These are phyloP conservation scores for Fusarium scirpi DNA, from an alignment of 2,329 filamentous ascomycete genomes.

Conservation along the genomic window DNA sequence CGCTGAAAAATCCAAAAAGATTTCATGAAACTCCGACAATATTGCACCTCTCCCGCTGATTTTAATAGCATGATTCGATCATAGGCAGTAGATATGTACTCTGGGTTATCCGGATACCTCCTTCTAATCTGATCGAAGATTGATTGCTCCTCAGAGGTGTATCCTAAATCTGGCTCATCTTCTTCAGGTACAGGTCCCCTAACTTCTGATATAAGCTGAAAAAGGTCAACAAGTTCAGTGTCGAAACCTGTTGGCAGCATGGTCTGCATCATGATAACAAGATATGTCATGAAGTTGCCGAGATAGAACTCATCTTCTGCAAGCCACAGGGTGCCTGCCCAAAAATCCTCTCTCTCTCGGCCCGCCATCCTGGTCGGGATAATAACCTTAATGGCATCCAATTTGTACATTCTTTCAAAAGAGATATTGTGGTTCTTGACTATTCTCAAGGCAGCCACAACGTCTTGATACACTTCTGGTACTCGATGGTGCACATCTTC, in stretches of 20 bases:
- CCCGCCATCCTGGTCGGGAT: not conserved
- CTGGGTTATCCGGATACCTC: too few species aligned
- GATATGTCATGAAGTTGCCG: not conserved
- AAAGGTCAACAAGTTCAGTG: too few species aligned
- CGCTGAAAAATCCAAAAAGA: accelerated
- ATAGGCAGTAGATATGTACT: too few species aligned
- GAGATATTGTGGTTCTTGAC: accelerated
- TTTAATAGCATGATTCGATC: too few species aligned
- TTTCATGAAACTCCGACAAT: too few species aligned
- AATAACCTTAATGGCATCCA: not conserved
- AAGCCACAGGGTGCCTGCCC: accelerated
- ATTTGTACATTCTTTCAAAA: accelerated
- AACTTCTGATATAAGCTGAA: not conserved
- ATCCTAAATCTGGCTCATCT: too few species aligned
- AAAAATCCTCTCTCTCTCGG: accelerated
- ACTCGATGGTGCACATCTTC: not conserved
- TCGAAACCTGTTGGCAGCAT: accelerated
- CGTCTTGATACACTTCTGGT: accelerated
- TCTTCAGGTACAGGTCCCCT: accelerated
- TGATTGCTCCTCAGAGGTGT: too few species aligned
- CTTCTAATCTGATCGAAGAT: too few species aligned
- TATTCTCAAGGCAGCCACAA: accelerated
- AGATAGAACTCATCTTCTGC: not conserved
- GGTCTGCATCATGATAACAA: accelerated
- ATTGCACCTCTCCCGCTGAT: too few species aligned